Base-by-base conservation (phyloP, 441 rosid genomes). In the Corymbia citriodora region DNA sequence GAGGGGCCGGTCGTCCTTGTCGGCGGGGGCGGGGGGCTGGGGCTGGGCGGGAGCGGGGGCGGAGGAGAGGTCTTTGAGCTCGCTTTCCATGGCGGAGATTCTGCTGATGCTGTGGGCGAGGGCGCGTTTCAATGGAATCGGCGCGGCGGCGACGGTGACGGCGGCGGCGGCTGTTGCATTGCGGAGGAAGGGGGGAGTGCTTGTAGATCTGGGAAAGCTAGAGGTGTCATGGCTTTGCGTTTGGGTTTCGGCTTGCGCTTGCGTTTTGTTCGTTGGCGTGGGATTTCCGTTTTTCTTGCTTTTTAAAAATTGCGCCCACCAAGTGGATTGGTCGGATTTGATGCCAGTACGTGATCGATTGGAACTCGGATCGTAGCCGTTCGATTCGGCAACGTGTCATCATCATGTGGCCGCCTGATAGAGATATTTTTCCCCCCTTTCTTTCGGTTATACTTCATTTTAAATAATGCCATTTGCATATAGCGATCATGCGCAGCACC, bases 1-100 rank as follows among this genome's bases (percentile, higher is more conserved):
- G 49, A 97, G 97, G 7, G 99, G 99, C 0, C 97, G 95, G 90
- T 97, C 97, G 91, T 98, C 99, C 89, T 95, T 95, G 90, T 89
- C 72, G 49, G 95, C 90, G 53, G 88, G 92, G 17, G 91, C 92
- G 21, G 91, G 94, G n/a, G 48, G 90, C 45, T 6, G 82, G 14
- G 49, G 92, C 83, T 33, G 33, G 45, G 23, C 89, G n/a, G 11
- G 86, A 63, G 54, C 53, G 93, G 92, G 83, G 50, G 92, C 87
- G 92, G 92, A 40, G 94, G 93, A 90, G 70, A 95, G 90, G 88
- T 92, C 94, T 90, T 94, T 94, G 81, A 96, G 94, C 93, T 96
- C 96, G n/a, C 95, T 92, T 74, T 96, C 98, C 98, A 96, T 96
- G 85, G 52, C 52, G 85, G n/a, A 79, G 85, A 40, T 45, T 79